Conservation (phyloP, 352 stramenopile genomes). For the Albugo candida region DNA sequence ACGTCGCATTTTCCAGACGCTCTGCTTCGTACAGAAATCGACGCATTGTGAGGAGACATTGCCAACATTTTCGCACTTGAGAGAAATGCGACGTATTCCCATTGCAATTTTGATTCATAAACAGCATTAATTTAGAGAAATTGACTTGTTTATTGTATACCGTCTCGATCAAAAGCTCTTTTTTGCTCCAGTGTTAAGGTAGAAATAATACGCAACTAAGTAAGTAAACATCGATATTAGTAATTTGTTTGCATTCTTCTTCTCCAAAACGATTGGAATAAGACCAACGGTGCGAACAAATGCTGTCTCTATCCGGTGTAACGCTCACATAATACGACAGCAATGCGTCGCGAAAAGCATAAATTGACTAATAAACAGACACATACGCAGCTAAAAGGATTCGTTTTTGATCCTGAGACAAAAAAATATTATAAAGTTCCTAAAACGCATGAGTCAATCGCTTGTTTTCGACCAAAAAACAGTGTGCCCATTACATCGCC, state of each 20-base stretch:
- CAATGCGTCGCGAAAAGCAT: background rate
- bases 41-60: slow-evolving; percentile 76
- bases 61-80: slow-evolving; percentile 36
- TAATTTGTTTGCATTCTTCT: background rate
- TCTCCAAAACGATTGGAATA: background rate
- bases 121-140: background rate
- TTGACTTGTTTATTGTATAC: background rate
- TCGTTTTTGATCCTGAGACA: background rate
- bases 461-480: background rate
- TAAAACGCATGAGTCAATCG: background rate
- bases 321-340: background rate
- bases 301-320: background rate
- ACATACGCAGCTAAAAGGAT: background rate
- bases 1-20: slow-evolving; percentile 68
- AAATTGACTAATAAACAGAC: background rate
- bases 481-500: background rate
- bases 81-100: slow-evolving; percentile 1
- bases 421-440: background rate
- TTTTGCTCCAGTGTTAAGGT: background rate
- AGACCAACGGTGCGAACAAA: too few species aligned
- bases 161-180: background rate
- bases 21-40: slow-evolving; percentile 65
- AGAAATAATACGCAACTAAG: background rate
- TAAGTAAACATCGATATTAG: background rate
- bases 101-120: background rate